These are phyloP conservation scores for Cupressus sempervirens DNA, from an alignment of 75 land plant genomes.

Conservation along the genomic window DNA sequence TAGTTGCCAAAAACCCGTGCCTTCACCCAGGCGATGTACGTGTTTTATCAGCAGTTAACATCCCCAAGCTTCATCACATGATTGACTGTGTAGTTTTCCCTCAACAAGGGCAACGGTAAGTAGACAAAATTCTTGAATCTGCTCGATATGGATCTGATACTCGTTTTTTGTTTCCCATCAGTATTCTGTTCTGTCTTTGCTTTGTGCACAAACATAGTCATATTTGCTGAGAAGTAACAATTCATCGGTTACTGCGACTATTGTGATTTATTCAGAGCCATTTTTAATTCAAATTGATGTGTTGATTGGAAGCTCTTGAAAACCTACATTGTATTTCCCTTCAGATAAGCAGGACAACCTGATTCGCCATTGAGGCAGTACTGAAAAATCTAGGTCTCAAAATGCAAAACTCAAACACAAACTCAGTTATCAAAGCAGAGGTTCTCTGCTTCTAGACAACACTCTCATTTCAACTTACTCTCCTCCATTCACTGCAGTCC, in stretches of 20 bases:
- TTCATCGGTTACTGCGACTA: background rate
- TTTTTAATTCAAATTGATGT: background rate
- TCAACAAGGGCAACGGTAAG: slow-evolving; percentile 75
- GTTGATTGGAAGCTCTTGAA: background rate
- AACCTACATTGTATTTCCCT: background rate
- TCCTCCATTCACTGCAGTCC: too few species aligned
- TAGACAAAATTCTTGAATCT: background rate
- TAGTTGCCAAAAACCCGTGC: slow-evolving; percentile 90
- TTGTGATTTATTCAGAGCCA: background rate
- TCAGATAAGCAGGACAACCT: slow-evolving; percentile 17
- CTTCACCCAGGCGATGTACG: slow-evolving; percentile 93
- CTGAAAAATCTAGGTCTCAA: too few species aligned
- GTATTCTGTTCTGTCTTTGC: background rate
- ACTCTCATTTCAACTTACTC: too few species aligned
- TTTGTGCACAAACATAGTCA: background rate
- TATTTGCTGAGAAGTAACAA: background rate
- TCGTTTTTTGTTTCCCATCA: background rate
- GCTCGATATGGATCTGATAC: background rate
- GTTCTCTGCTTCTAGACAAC: too few species aligned
- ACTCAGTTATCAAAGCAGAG: too few species aligned
- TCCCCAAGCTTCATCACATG: slow-evolving; percentile 63
- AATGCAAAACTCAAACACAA: too few species aligned
- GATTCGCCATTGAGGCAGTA: too few species aligned
- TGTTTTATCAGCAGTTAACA: slow-evolving; percentile 58
- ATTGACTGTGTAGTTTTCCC: slow-evolving; percentile 92